phyloP scores from a whole-genome alignment of 352 stramenopile genomes.

The Phytophthora sansomeana region DNA sequence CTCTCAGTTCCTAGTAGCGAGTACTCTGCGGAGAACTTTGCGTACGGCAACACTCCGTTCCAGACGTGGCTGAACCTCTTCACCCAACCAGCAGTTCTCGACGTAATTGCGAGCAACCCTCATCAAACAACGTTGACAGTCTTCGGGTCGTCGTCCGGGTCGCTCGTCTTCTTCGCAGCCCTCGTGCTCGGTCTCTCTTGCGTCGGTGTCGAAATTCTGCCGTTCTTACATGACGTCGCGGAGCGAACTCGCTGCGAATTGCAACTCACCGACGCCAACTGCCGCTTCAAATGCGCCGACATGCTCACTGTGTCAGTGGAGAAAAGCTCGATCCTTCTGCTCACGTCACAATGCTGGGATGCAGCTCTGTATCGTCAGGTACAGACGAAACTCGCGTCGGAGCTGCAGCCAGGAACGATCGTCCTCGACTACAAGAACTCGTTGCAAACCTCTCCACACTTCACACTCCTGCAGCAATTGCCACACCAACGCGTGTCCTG shows the following conservation, averaged over 20 bases:
- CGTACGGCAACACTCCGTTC: slow-evolving; percentile 65
- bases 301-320: slow-evolving; percentile 49
- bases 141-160: slow-evolving; percentile 65
- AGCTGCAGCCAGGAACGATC: slow-evolving; percentile 40
- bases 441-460: slow-evolving; percentile 34
- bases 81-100: slow-evolving; percentile 16
- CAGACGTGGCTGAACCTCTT: slow-evolving; percentile 53
- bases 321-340: slow-evolving; percentile 44
- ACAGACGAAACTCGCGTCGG: slow-evolving; percentile 47
- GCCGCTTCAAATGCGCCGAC: slow-evolving; percentile 47
- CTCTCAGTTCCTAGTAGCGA: slow-evolving; percentile 7
- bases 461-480: slow-evolving; percentile 35
- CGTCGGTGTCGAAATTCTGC: slow-evolving; percentile 60
- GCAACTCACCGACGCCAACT: slow-evolving; percentile 13
- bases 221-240: slow-evolving; percentile 46
- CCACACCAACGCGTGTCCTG: slow-evolving; percentile 51
- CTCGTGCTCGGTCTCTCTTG: slow-evolving; percentile 39
- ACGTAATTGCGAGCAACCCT: slow-evolving; percentile 8
- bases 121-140: slow-evolving; percentile 35
- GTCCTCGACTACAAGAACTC: slow-evolving; percentile 67
- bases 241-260: slow-evolving; percentile 24
- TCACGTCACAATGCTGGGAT: slow-evolving; percentile 78
- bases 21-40: slow-evolving; percentile 62
- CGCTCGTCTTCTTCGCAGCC: slow-evolving; percentile 58
- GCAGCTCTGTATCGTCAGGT: slow-evolving; percentile 40